A percentile compares a stretch with the other conserved stretches of the same genome.
phyloP scores from a whole-genome alignment of 768 basidiomycete species.

The Lepiota brunneoincarnata region DNA sequence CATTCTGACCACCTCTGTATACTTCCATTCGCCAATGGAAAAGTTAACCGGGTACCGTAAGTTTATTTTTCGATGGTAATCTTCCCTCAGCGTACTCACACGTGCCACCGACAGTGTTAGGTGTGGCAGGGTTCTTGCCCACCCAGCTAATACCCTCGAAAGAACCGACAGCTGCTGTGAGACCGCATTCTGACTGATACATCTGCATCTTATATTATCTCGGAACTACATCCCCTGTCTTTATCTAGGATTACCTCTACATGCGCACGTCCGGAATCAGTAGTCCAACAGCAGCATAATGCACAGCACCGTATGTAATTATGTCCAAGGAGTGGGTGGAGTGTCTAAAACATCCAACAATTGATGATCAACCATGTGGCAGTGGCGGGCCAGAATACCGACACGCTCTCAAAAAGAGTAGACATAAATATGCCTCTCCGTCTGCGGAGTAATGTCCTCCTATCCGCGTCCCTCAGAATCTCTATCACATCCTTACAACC shows the following conservation, averaged over 20 bases:
- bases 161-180: neutral
- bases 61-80: conserved; percentile 20
- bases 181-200: neutral
- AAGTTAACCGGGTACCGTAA: conserved; percentile 83
- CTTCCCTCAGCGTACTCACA: neutral
- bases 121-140: neutral
- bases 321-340: neutral
- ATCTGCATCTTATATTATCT: neutral
- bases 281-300: neutral
- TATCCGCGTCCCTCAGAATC: conserved; percentile 13
- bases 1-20: conserved; percentile 76
- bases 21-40: conserved; percentile 88
- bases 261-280: too few relatives aligned
- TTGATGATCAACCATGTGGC: conserved; percentile 13
- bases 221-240: too few relatives aligned
- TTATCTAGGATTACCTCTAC: too few relatives aligned
- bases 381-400: conserved; percentile 14
- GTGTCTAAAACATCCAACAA: conserved; percentile 7
- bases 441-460: conserved; percentile 16
- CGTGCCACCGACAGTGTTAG: neutral
- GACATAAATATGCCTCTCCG: conserved; percentile 30
- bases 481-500: conserved; percentile 21
- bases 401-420: conserved; percentile 19
- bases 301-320: neutral
- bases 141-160: conserved; percentile 1